phyloP scores from a whole-genome alignment of 768 basidiomycete species.

The Neoboletus magnificus region DNA sequence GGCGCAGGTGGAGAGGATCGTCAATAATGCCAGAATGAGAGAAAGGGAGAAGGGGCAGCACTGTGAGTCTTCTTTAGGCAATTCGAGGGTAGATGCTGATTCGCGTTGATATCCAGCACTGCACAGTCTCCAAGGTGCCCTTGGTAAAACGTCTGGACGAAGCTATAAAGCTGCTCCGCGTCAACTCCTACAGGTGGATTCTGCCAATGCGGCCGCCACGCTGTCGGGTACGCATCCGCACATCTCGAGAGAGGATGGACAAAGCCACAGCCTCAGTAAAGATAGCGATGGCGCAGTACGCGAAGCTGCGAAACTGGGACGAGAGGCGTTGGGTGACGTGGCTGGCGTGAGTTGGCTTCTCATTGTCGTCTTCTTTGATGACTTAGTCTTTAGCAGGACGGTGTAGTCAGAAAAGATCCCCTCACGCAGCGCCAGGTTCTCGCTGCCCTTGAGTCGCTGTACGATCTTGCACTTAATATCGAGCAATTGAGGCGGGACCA shows the following conservation, averaged over 20 bases:
- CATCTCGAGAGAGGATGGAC: slow-evolving; percentile 53
- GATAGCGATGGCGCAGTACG: slow-evolving; percentile 57
- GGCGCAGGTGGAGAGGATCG: slow-evolving; percentile 93
- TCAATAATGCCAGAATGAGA: slow-evolving; percentile 82
- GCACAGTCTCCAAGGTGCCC: slow-evolving; percentile 84
- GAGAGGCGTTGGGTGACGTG: slow-evolving; percentile 64
- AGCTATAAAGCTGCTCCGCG: slow-evolving; percentile 97
- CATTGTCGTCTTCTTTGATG: not conserved
- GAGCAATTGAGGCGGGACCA: slow-evolving; percentile 85
- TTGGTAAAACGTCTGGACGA: slow-evolving; percentile 91
- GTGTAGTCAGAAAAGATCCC: slow-evolving; percentile 65
- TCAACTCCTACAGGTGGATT: slow-evolving; percentile 88
- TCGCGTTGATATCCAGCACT: slow-evolving; percentile 41
- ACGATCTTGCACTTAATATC: slow-evolving; percentile 77
- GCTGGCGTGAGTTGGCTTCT: slow-evolving; percentile 41
- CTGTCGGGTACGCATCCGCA: slow-evolving; percentile 43
- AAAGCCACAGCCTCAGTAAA: slow-evolving; percentile 17
- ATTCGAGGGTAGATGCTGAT: not conserved
- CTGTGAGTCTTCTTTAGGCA: slow-evolving; percentile 33
- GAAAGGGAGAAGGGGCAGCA: slow-evolving; percentile 81
- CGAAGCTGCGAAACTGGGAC: slow-evolving; percentile 73
- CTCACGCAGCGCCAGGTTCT: slow-evolving; percentile 77
- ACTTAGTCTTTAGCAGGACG: slow-evolving; percentile 46
- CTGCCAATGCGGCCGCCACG: slow-evolving; percentile 37
- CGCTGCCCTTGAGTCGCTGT: slow-evolving; percentile 76